phyloP scores from a whole-genome alignment of 495 filamentous ascomycete genomes.

The Polyplosphaeria fusca region DNA sequence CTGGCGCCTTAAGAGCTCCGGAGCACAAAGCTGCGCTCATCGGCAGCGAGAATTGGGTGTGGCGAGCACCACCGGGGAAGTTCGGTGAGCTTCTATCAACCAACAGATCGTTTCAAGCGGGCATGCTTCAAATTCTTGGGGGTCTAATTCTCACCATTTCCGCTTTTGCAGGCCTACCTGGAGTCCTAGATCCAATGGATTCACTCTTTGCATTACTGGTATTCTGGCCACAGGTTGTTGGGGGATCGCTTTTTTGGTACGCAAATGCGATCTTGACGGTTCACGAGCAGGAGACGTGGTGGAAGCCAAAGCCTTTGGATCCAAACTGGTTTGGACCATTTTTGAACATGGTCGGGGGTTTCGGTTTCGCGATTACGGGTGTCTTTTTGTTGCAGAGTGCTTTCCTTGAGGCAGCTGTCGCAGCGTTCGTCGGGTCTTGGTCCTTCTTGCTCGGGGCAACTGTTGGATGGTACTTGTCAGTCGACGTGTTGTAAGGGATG shows the following conservation, averaged over 20 bases:
- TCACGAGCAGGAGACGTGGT: constrained; percentile 16
- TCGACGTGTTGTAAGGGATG: constrained; percentile 8
- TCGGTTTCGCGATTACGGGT: constrained; percentile 19
- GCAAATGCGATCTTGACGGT: constrained; percentile 15
- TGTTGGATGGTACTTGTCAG: constrained; percentile 7
- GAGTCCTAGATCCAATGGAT: neutral
- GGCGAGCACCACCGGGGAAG: constrained; percentile 3
- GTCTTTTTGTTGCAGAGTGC: constrained; percentile 2
- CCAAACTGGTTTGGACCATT: constrained; percentile 20
- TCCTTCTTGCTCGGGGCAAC: constrained; percentile 15
- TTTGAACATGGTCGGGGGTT: constrained; percentile 16
- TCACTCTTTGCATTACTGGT: neutral
- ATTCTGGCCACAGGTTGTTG: constrained; percentile 11
- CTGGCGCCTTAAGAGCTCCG: neutral
- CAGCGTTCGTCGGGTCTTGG: constrained; percentile 11
- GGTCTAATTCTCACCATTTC: constrained; percentile 19
- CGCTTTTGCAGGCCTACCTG: constrained; percentile 12
- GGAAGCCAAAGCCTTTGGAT: constrained; percentile 5
- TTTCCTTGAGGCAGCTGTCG: neutral
- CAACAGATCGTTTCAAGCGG: constrained; percentile 20
- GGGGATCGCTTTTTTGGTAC: constrained; percentile 6
- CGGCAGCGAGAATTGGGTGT: constrained; percentile 4
- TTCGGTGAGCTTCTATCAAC: neutral
- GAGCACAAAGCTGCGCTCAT: constrained; percentile 14
- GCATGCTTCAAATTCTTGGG: constrained; percentile 20